These are phyloP conservation scores for Dictyostelium brefeldianum DNA, from an alignment of 78 protist genomes.

Conservation along the genomic window DNA sequence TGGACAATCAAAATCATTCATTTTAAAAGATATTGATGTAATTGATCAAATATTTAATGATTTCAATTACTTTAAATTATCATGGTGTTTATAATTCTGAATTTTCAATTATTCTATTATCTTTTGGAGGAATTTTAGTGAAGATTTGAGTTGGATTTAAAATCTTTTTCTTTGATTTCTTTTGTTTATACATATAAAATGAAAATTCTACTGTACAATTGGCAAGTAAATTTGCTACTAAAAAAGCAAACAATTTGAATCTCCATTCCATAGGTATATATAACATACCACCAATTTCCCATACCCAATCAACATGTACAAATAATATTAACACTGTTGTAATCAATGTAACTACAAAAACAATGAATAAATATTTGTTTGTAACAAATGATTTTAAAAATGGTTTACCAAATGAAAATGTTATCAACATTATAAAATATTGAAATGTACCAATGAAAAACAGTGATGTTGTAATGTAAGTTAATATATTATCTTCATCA, in stretches of 20 bases:
- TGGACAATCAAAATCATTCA: too few species aligned
- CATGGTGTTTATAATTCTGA: too few species aligned
- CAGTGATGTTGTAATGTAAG: conserved; percentile 27
- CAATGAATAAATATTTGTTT: conserved; percentile 19
- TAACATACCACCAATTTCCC: conserved; percentile 20
- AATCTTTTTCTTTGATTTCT: conserved; percentile 47
- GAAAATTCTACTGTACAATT: conserved; percentile 12
- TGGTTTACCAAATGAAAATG: conserved; percentile 79
- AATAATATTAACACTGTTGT: conserved; percentile 23
- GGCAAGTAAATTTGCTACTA: conserved; percentile 12
- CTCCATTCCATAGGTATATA: conserved; percentile 35
- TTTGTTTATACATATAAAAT: conserved; percentile 14
- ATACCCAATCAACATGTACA: conserved; percentile 3
- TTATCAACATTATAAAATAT: conserved; percentile 49
- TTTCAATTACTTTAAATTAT: too few species aligned
- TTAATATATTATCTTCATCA: background rate
- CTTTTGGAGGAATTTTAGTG: conserved; percentile 35
- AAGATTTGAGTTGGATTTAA: conserved; percentile 14
- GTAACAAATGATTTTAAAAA: conserved; percentile 66
- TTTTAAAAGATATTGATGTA: too few species aligned
- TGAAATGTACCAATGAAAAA: conserved; percentile 53
- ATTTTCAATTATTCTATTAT: conserved; percentile 33
- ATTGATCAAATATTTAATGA: too few species aligned
- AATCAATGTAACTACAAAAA: background rate
- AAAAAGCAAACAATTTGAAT: conserved; percentile 34